phyloP scores from a whole-genome alignment of 2,329 filamentous ascomycete species.

The Phaeosphaeriaceae sp. region DNA sequence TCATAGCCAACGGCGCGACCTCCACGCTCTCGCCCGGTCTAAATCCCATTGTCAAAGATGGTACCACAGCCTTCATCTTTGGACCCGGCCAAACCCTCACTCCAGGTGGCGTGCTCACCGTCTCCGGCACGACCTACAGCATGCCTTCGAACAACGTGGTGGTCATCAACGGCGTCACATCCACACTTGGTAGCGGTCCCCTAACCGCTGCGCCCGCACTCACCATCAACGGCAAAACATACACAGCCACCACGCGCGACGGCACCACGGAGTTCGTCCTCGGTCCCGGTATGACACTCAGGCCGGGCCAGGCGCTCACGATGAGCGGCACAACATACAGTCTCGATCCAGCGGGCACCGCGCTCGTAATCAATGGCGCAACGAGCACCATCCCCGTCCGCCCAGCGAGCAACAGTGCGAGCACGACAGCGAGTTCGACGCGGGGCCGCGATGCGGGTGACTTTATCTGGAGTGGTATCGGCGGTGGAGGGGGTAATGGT shows the following conservation, averaged over 20 bases:
- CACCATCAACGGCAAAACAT: conserved; percentile 36
- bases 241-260: conserved; percentile 28
- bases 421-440: conserved; percentile 8
- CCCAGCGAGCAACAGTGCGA: conserved; percentile 27
- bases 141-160: conserved; percentile 33
- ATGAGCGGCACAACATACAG: conserved; percentile 40
- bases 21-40: conserved; percentile 22
- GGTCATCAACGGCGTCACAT: conserved; percentile 36
- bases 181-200: conserved; percentile 19
- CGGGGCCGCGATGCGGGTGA: conserved; percentile 26
- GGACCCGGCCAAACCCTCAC: conserved; percentile 32
- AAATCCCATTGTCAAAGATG: conserved; percentile 21
- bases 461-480: conserved; percentile 37
- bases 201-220: conserved; percentile 30
- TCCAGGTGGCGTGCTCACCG: conserved; percentile 32
- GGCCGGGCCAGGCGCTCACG: conserved; percentile 29
- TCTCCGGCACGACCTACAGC: conserved; percentile 38
- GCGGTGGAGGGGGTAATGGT: conserved; percentile 11
- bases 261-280: conserved; percentile 37
- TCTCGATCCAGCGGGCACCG: conserved; percentile 33
- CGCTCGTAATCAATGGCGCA: conserved; percentile 40
- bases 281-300: conserved; percentile 28
- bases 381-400: conserved; percentile 34
- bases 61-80: conserved; percentile 35
- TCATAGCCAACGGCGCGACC: conserved; percentile 29